phyloP scores from a whole-genome alignment of 2,329 filamentous ascomycete genomes.

The Neobulgaria alba region DNA sequence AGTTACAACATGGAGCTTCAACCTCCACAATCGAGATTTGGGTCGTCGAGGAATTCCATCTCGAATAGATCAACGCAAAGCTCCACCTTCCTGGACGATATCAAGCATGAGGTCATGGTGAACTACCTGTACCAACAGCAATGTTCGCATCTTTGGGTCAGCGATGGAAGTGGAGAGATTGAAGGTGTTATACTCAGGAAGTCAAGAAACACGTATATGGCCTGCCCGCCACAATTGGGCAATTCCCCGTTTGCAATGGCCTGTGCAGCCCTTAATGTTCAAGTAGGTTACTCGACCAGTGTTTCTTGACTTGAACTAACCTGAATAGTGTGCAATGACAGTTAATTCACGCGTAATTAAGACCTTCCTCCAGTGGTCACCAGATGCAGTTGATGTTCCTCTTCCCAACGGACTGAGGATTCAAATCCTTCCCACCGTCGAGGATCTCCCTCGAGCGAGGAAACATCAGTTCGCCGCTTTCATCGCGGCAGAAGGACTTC shows the following conservation, averaged over 20 bases:
- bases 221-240: slow-evolving; percentile 58
- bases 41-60: slow-evolving; percentile 44
- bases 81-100: slow-evolving; percentile 56
- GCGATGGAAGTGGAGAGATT: slow-evolving; percentile 55
- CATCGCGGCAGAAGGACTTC: slow-evolving; percentile 58
- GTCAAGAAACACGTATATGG: slow-evolving; percentile 58
- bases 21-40: slow-evolving; percentile 39
- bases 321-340: slow-evolving; percentile 62
- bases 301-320: slow-evolving; percentile 13
- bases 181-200: slow-evolving; percentile 70
- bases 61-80: slow-evolving; percentile 38
- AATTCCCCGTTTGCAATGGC: slow-evolving; percentile 55
- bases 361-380: slow-evolving; percentile 65
- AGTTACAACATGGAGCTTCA: slow-evolving; percentile 41
- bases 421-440: slow-evolving; percentile 64
- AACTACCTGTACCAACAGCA: slow-evolving; percentile 78
- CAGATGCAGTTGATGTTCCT: slow-evolving; percentile 65
- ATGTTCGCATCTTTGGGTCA: slow-evolving; percentile 65
- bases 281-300: slow-evolving; percentile 37
- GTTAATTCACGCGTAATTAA: slow-evolving; percentile 74
- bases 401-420: slow-evolving; percentile 69
- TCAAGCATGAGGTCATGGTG: slow-evolving; percentile 76
- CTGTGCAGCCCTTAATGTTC: slow-evolving; percentile 61
- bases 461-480: slow-evolving; percentile 79
- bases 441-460: slow-evolving; percentile 60